phyloP scores from a whole-genome alignment of 2,329 filamentous ascomycete genomes.

The Xylaria digitata region DNA sequence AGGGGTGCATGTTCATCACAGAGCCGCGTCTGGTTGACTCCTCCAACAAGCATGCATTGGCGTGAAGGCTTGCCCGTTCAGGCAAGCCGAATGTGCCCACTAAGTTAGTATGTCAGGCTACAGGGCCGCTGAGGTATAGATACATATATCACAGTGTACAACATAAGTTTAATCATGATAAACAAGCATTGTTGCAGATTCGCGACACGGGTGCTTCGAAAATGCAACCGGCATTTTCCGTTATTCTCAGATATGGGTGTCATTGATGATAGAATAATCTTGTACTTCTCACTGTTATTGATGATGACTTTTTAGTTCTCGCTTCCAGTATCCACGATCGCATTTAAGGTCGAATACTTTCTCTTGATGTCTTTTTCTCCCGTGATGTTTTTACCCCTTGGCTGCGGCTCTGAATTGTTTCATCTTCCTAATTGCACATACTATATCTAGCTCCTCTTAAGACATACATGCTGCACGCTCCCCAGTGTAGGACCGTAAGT shows the following conservation, averaged over 20 bases:
- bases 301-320: not conserved
- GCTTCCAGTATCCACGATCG: not conserved
- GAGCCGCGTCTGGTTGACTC: conserved; percentile 14
- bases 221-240: not conserved
- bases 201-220: not conserved
- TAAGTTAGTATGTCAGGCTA: not conserved
- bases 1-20: conserved; percentile 11
- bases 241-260: not conserved
- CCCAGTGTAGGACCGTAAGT: too few relatives aligned
- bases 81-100: conserved; percentile 17
- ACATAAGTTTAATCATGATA: conserved; percentile 6
- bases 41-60: conserved; percentile 14
- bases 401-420: not conserved
- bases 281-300: not conserved
- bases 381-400: not conserved
- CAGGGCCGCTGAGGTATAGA: conserved; percentile 9
- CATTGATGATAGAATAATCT: not conserved
- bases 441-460: not conserved
- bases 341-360: not conserved
- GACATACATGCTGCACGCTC: conserved; percentile 9
- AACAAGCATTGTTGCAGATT: conserved; percentile 1
- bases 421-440: not conserved
- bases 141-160: conserved; percentile 3
- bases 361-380: not conserved
- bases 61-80: conserved; percentile 14